phyloP scores from a whole-genome alignment of 2,329 filamentous ascomycete species.

The Tolypocladium tundrense region DNA sequence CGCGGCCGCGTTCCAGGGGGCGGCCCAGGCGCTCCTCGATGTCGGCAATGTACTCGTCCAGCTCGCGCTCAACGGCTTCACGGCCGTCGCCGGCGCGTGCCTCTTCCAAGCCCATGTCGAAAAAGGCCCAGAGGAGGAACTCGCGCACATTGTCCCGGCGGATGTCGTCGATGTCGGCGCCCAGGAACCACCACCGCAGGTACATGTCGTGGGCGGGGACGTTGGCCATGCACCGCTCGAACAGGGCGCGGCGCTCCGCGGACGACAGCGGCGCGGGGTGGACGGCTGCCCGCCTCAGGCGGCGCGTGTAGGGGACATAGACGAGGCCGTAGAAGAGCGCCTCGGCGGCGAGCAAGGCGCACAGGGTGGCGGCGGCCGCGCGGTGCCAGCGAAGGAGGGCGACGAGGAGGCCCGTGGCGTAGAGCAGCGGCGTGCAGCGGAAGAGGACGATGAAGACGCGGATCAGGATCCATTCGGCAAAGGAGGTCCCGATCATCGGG shows the following conservation, averaged over 20 bases:
- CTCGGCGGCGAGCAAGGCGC: constrained; percentile 27
- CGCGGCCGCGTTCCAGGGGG: constrained; percentile 41
- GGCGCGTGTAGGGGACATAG: constrained; percentile 30
- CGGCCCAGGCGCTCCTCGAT: constrained; percentile 43
- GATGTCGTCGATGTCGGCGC: constrained; percentile 45
- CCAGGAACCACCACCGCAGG: constrained; percentile 56
- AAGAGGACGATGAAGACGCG: constrained; percentile 32
- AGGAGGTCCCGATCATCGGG: constrained; percentile 27
- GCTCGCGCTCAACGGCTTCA: constrained; percentile 25
- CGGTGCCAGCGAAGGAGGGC: constrained; percentile 3
- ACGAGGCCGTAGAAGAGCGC: constrained; percentile 29
- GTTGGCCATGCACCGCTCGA: constrained; percentile 43
- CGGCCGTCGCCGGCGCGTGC: constrained; percentile 8
- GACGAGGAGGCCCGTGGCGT: constrained; percentile 19
- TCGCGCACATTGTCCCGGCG: constrained; percentile 57
- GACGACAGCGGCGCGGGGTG: constrained; percentile 31
- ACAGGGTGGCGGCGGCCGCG: constrained; percentile 9
- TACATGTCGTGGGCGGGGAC: constrained; percentile 46
- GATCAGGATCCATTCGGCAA: constrained; percentile 32
- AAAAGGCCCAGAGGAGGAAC: constrained; percentile 59
- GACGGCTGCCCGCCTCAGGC: constrained; percentile 25
- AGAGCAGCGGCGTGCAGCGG: constrained; percentile 32
- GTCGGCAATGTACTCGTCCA: constrained; percentile 37
- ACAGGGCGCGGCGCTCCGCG: constrained; percentile 42
- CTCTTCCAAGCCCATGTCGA: constrained; percentile 33